phyloP scores from a whole-genome alignment of 352 stramenopile genomes.

The Globisporangium parvum region DNA sequence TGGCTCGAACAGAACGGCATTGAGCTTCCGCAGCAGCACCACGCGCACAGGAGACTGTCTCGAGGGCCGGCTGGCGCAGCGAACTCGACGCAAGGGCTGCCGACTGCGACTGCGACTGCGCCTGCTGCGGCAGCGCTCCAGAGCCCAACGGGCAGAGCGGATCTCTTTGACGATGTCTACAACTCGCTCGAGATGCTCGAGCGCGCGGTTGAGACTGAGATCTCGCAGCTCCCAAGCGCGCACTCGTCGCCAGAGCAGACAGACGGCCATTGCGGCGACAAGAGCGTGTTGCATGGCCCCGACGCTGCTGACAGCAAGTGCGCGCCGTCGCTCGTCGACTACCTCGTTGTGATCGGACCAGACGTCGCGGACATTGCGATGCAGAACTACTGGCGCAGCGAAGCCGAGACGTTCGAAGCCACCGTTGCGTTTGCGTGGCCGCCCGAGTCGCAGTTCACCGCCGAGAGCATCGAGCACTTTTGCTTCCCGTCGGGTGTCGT shows the following conservation, averaged over 20 bases:
- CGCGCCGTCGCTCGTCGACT: conserved; percentile 29
- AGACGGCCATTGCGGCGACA: background rate
- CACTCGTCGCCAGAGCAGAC: background rate
- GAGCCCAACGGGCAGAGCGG: background rate
- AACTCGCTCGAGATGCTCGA: conserved; percentile 37
- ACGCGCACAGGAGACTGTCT: background rate
- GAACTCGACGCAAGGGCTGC: background rate
- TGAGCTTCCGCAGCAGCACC: conserved; percentile 18
- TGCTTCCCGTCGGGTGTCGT: conserved; percentile 43
- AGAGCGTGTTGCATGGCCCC: background rate
- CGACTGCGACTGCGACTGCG: background rate
- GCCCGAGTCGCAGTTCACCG: conserved; percentile 59
- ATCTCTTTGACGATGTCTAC: conserved; percentile 44
- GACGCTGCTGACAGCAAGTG: background rate
- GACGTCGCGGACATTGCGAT: conserved; percentile 41
- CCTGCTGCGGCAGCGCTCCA: no score
- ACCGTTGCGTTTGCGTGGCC: conserved; percentile 58
- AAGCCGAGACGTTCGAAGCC: conserved; percentile 44
- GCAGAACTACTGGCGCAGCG: conserved; percentile 33
- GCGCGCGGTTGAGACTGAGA: conserved; percentile 26
- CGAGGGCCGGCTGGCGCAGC: background rate
- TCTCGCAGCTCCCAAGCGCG: conserved; percentile 17
- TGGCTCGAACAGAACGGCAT: conserved; percentile 42
- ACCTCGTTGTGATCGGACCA: conserved; percentile 37
- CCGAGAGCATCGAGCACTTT: conserved; percentile 69